These are phyloP conservation scores for Suillus variegatus DNA, from an alignment of 768 basidiomycete species.

Conservation along the genomic window DNA sequence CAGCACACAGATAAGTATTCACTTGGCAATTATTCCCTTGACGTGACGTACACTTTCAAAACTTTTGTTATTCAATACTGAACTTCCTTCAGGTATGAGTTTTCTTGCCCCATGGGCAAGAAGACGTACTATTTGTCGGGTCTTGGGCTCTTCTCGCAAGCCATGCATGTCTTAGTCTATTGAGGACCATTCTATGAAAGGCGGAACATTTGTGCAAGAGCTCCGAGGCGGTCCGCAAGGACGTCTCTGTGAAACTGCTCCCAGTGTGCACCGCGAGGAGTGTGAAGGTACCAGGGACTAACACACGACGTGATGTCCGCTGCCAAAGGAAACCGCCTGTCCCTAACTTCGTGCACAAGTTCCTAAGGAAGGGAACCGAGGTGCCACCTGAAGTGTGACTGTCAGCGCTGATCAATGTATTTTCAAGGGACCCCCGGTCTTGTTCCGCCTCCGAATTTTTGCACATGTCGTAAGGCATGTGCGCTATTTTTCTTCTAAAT, in stretches of 20 bases:
- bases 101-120: not conserved
- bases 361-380: not conserved
- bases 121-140: not conserved
- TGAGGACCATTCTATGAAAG: not conserved
- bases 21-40: not conserved
- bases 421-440: not conserved
- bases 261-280: not conserved
- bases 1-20: not conserved
- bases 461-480: not conserved
- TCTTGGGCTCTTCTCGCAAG: too few species aligned
- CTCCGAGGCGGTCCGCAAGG: not conserved
- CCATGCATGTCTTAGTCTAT: not conserved
- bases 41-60: not conserved
- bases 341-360: not conserved
- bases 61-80: not conserved
- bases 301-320: not conserved
- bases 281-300: slow-evolving; percentile 6
- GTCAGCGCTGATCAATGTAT: not conserved
- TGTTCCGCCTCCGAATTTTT: not conserved
- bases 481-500: not conserved
- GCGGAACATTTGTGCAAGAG: not conserved
- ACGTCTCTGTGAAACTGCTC: not conserved
- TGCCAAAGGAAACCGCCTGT: not conserved
- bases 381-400: not conserved
- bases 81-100: not conserved